Conservation (phyloP, 2,329 filamentous ascomycete genomes). For the Fusarium sp. region DNA sequence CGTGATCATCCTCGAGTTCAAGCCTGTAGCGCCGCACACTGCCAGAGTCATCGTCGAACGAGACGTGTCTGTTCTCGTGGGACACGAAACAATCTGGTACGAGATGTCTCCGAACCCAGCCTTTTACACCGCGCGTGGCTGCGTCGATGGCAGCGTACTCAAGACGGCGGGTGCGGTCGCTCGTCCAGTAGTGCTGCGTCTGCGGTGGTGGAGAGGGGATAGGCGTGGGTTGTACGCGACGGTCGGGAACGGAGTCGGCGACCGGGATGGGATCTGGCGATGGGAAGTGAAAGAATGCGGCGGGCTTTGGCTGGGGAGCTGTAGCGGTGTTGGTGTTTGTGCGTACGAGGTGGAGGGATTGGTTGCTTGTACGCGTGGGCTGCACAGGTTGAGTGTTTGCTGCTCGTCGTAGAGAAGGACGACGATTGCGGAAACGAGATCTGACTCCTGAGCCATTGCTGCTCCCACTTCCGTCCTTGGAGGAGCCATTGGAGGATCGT, state of each 20-base stretch:
- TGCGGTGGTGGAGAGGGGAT: conserved; percentile 61
- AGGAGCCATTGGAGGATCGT: conserved; percentile 50
- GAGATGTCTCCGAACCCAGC: conserved; percentile 67
- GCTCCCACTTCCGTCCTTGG: conserved; percentile 27
- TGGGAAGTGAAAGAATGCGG: conserved; percentile 63
- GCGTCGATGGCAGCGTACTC: conserved; percentile 76
- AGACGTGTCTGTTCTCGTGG: conserved; percentile 58
- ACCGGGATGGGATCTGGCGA: conserved; percentile 54
- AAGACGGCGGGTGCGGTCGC: conserved; percentile 68
- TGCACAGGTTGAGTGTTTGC: conserved; percentile 50
- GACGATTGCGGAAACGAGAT: conserved; percentile 53
- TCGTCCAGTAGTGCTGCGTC: conserved; percentile 76
- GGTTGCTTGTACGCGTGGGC: conserved; percentile 44
- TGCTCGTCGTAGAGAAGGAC: conserved; percentile 56
- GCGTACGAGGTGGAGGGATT: conserved; percentile 51
- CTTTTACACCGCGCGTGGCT: conserved; percentile 67
- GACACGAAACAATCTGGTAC: conserved; percentile 71
- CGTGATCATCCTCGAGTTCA: conserved; percentile 61
- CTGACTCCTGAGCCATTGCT: conserved; percentile 31
- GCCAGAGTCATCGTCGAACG: conserved; percentile 71
- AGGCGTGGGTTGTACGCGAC: conserved; percentile 31
- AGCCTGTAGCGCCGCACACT: conserved; percentile 73
- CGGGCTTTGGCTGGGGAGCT: conserved; percentile 28
- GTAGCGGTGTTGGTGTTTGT: conserved; percentile 47
- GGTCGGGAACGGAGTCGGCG: conserved; percentile 35